Percentiles rank a stretch among this genome's conserved stretches.
Conservation (phyloP, 2,329 filamentous ascomycete species). For the Colletotrichum australisinense region DNA sequence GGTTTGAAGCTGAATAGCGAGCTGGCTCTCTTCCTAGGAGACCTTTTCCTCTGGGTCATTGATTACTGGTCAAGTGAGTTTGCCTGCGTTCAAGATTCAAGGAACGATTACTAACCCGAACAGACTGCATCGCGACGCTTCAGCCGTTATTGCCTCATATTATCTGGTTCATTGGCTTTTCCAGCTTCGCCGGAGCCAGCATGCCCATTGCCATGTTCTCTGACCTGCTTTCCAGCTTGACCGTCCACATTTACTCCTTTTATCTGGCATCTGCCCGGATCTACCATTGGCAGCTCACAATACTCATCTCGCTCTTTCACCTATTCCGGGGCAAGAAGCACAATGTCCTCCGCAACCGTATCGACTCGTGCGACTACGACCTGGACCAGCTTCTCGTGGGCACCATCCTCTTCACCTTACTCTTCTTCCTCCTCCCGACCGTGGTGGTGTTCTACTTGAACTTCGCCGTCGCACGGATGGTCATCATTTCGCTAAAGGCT, state of each 20-base stretch:
- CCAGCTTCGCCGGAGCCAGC: slow-evolving; percentile 93
- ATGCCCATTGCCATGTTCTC: slow-evolving; percentile 98
- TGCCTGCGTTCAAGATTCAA: background rate
- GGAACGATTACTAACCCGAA: slow-evolving; percentile 39
- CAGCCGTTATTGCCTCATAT: slow-evolving; percentile 85
- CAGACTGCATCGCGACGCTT: slow-evolving; percentile 80
- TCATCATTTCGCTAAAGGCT: slow-evolving; percentile 93
- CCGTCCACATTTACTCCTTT: slow-evolving; percentile 97
- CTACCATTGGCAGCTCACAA: slow-evolving; percentile 98
- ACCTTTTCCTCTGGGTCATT: slow-evolving; percentile 98
- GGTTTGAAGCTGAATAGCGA: slow-evolving; percentile 96
- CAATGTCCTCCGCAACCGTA: slow-evolving; percentile 95
- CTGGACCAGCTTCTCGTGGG: slow-evolving; percentile 95
- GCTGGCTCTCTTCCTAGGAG: slow-evolving; percentile 91
- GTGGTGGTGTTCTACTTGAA: slow-evolving; percentile 97
- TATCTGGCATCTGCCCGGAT: slow-evolving; percentile 97
- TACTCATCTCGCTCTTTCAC: slow-evolving; percentile 97
- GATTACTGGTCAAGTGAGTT: slow-evolving; percentile 91
- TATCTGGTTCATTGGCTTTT: slow-evolving; percentile 93
- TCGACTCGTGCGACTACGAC: slow-evolving; percentile 99
- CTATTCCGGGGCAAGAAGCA: slow-evolving; percentile 98
- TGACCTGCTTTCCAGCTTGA: slow-evolving; percentile 90
- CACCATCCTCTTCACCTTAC: slow-evolving; percentile 93
- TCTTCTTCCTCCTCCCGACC: slow-evolving; percentile 95
- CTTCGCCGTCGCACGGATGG: slow-evolving; percentile 93